These are phyloP conservation scores for Tuber borchii DNA, from an alignment of 495 filamentous ascomycete genomes.

Conservation along the genomic window DNA sequence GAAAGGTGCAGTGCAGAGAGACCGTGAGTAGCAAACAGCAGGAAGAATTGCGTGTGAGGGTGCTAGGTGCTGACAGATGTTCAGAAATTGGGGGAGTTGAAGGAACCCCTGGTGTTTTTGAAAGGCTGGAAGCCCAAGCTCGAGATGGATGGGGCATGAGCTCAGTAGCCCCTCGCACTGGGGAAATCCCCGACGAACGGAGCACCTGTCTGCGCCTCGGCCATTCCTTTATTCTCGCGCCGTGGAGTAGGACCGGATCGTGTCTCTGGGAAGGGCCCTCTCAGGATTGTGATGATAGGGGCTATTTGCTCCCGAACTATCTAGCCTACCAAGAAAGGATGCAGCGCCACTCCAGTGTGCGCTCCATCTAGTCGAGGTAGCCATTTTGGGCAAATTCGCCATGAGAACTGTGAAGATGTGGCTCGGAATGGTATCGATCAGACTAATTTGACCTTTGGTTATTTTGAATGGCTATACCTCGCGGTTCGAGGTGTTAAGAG, in stretches of 20 bases:
- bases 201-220: neutral
- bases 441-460: neutral
- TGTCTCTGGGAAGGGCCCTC: neutral
- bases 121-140: neutral
- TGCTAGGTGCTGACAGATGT: neutral
- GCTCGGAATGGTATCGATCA: neutral
- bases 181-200: neutral
- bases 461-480: neutral
- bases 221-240: neutral
- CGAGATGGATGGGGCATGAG: neutral
- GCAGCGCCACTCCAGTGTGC: neutral
- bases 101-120: neutral
- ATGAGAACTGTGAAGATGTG: neutral
- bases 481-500: neutral
- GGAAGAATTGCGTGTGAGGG: neutral
- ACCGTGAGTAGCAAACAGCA: neutral
- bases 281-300: neutral
- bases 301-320: neutral
- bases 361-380: neutral
- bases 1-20: neutral
- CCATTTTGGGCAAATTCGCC: neutral
- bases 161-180: neutral
- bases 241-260: neutral
- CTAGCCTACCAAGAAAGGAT: neutral
- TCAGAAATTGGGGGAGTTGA: neutral